Base-by-base conservation (phyloP, 192 early-diverging fungal species). In the Phlyctochytrium bullatum region DNA sequence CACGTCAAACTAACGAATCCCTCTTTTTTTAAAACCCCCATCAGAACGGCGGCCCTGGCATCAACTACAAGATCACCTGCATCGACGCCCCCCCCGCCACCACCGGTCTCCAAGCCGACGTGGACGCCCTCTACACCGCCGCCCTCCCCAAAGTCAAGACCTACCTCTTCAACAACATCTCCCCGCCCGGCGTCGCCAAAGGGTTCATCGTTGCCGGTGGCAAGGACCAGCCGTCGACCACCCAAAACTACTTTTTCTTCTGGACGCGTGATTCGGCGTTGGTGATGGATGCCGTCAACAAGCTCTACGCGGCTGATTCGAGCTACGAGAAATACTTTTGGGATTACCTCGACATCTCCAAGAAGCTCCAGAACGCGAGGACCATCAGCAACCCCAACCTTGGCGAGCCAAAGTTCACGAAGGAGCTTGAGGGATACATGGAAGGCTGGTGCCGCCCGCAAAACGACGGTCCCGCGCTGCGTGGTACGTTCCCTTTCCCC, bases 191-290 rank as follows among this genome's bases (percentile, higher is more conserved):
- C 23, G 54, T 47, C 10, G 23, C 14, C 40, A 28, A 12, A 6
- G 63, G 63, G 3, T n/a, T 64, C 30, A 47, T 64, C 30, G 63
- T 64, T 29, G 63, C 63, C 16, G 63, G 51, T n/a, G 51, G 51
- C 17, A 28, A 64, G 47, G 54, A 64, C 3, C 27, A 36, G 27
- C n/a, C n/a, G n/a, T n/a, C 47, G 6, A 23, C 12, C 6, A 64
- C 70, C 17, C 89, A 84, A 2, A 78, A 93, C 75, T 93, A 93
- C 78, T 93, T 79, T 47, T 93, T 89, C 52, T 52, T 77, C 17
- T 93, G 92, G 92, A 82, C 82, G 4, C 74, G 90, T 4, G 90
- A 91, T 47, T 65, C 86, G 14, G 85, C 83, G 3, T 76, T 90
- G 14, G 76, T 78, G 3, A 84, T 88, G 81, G 27, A 57, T 25